phyloP scores from a whole-genome alignment of 495 filamentous ascomycete genomes.

The Parathielavia hyrcaniae region DNA sequence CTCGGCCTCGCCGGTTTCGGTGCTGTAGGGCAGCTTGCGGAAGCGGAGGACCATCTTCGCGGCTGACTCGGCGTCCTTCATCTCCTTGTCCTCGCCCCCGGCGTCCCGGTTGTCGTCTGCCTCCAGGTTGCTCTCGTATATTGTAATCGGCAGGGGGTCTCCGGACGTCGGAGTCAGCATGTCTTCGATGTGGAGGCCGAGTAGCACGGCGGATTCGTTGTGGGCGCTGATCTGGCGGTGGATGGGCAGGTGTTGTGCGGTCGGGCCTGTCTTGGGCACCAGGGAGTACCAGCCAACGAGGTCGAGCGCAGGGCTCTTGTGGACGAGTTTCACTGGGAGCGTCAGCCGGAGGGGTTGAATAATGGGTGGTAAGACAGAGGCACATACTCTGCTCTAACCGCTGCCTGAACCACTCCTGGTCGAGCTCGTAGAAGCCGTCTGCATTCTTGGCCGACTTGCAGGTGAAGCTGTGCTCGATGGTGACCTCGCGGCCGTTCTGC shows the following conservation, averaged over 20 bases:
- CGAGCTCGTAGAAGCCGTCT: slow-evolving; percentile 48
- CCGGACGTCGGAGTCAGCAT: slow-evolving; percentile 50
- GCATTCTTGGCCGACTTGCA: slow-evolving; percentile 53
- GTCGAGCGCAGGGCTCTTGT: slow-evolving; percentile 75
- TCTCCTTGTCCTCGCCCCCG: slow-evolving; percentile 55
- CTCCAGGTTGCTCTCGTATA: slow-evolving; percentile 85
- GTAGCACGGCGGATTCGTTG: slow-evolving; percentile 82
- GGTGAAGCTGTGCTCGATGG: slow-evolving; percentile 88
- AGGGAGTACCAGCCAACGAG: slow-evolving; percentile 95
- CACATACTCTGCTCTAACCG: slow-evolving; percentile 77
- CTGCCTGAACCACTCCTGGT: slow-evolving; percentile 67
- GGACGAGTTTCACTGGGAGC: slow-evolving; percentile 76
- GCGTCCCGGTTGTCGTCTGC: slow-evolving; percentile 39
- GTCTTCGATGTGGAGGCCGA: slow-evolving; percentile 71
- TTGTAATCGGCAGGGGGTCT: slow-evolving; percentile 77
- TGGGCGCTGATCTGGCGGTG: slow-evolving; percentile 68
- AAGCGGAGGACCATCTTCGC: slow-evolving; percentile 58
- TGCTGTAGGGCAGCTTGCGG: slow-evolving; percentile 72
- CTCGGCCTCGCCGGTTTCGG: slow-evolving; percentile 92
- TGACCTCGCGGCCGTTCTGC: slow-evolving; percentile 83
- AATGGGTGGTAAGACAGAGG: neutral
- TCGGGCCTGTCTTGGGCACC: slow-evolving; percentile 66
- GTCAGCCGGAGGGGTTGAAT: neutral
- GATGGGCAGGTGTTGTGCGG: slow-evolving; percentile 57
- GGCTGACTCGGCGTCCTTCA: slow-evolving; percentile 64